Base-by-base conservation (phyloP, 2,329 filamentous ascomycete species). In the Fusarium bactridioides region DNA sequence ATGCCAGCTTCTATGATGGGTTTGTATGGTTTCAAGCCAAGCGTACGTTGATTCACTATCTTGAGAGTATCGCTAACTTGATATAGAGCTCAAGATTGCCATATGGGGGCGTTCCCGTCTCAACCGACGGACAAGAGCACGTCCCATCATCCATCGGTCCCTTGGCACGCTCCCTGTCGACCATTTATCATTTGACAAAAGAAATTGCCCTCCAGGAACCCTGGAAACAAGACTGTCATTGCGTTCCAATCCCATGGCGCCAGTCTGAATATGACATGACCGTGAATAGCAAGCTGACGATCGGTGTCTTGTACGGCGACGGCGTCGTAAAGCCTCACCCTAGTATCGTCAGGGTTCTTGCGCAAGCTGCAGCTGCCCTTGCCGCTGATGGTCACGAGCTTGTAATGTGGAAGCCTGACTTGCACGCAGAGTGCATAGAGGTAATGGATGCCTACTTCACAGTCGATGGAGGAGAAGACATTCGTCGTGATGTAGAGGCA, bases 121-220 rank as follows among this genome's bases (percentile, higher is more conserved):
- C 89, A 0, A 90, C 87, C 0, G 88, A 91, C 44, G 89, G 90
- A 5, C 89, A 91, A 74, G 88, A 91, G 62, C 89, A 91, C 77
- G 86, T 91, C 0, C 89, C 89, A 4, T 91, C 89, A 0, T 84
- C 88, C 0, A 80, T 91, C n/a, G 89, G 90, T 0, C 90, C 90
- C 3, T 84, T 92, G 81, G 82, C 87, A 10, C 82, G 89, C 18
- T 73, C 62, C 2, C 64, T 79, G 2, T 64, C 69, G 0, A 88
- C 88, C 0, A 79, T 92, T 4, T 80, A 81, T 12, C 79, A 84
- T 4, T 81, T 84, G 15, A 90, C 84, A 71, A 86, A 82, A 69
- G 82, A 84, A 1, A 72, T 90, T 2, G 81, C 86, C 13, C 77
- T 83, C 10, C 77, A 83, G 10, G 78, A 82, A 50, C 87, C 89